Evolutionary conservation across 2,329 filamentous ascomycete species (phyloP).

Genomic region (Alternaria sp.): DNA sequence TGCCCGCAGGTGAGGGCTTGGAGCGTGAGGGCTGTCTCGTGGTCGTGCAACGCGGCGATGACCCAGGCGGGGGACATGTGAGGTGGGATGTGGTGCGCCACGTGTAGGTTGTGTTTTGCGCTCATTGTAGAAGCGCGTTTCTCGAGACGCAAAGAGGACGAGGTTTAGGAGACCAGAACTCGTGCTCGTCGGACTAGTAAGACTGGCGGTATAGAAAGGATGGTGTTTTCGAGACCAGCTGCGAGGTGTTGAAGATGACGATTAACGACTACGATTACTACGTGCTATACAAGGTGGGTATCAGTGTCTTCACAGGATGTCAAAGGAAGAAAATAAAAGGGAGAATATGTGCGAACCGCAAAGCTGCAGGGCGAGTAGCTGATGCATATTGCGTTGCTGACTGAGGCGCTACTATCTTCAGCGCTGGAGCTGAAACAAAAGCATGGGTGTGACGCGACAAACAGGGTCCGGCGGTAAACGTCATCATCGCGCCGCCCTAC

Average conservation of each 20-base stretch:
- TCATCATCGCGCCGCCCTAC: constrained; percentile 5
- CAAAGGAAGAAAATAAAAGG: not conserved
- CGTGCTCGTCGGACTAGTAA: not conserved
- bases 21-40: constrained; percentile 44
- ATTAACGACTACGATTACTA: constrained; percentile 18
- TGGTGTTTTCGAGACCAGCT: not conserved
- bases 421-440: constrained; percentile 8
- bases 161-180: too few species aligned
- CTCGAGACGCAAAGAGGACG: not conserved
- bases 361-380: constrained; percentile 11
- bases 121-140: constrained; percentile 22
- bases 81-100: constrained; percentile 40
- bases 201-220: not conserved
- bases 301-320: not conserved
- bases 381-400: constrained; percentile 21
- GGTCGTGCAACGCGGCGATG: constrained; percentile 46
- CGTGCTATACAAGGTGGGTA: not conserved
- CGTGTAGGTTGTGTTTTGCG: constrained; percentile 46
- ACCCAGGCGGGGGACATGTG: constrained; percentile 37
- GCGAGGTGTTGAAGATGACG: not conserved
- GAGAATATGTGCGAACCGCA: not conserved
- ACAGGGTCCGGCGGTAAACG: constrained; percentile 1
- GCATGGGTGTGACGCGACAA: constrained; percentile 10
- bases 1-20: constrained; percentile 46
- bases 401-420: constrained; percentile 13